Conservation (phyloP, 1,284 basidiomycete species). For the Kwoniella shivajii region DNA sequence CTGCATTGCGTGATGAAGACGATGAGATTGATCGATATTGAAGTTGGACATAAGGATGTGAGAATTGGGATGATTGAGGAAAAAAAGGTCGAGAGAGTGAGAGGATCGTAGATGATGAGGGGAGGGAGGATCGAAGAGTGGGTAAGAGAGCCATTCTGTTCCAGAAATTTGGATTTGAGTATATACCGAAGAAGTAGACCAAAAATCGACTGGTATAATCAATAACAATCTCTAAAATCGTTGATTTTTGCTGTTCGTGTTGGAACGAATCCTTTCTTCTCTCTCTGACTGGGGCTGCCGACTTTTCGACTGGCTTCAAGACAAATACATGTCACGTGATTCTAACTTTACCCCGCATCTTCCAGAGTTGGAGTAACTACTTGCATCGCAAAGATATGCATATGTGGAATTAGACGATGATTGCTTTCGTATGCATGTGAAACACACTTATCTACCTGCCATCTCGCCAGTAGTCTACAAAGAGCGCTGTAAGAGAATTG, state of each 20-base stretch:
- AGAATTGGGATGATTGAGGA: background rate
- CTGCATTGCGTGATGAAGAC: background rate
- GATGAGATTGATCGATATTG: slow-evolving; percentile 2
- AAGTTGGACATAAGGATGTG: background rate
- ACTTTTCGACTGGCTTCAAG: background rate
- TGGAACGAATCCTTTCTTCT: background rate
- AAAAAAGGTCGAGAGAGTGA: background rate
- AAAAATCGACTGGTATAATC: too few species aligned
- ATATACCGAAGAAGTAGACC: background rate
- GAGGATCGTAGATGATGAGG: slow-evolving; percentile 1
- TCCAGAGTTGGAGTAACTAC: background rate
- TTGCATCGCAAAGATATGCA: too few species aligned
- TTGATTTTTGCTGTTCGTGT: too few species aligned
- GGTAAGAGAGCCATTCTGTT: slow-evolving; percentile 13
- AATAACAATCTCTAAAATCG: too few species aligned
- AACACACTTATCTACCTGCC: too few species aligned
- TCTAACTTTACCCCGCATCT: background rate
- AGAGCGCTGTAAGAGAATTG: too few species aligned
- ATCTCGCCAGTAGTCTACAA: too few species aligned
- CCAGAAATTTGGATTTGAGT: too few species aligned
- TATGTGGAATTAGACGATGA: too few species aligned
- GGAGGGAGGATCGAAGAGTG: slow-evolving; percentile 3
- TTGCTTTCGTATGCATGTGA: too few species aligned
- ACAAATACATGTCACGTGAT: background rate
- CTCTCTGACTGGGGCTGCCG: background rate